Evolutionary conservation across 441 rosid species (phyloP), one percentile per base, ranked within the genome.

Genomic region (Bocquillonia castaneifolia): DNA sequence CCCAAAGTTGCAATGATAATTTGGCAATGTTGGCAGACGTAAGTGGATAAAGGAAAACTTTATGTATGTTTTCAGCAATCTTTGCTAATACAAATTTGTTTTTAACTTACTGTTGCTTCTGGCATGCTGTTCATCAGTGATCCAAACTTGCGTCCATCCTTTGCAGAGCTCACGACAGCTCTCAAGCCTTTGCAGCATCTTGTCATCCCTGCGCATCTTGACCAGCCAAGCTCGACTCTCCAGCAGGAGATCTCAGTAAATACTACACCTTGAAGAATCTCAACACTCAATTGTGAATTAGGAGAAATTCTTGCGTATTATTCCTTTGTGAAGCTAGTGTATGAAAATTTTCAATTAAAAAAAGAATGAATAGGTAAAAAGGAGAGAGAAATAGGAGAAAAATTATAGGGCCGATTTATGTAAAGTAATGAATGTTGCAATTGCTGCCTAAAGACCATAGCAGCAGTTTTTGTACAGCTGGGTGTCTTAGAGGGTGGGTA

Each of bases 11-110:
- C 83, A 25, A 82, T 88, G 72, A 92, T 94, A 76, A 94, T 94
- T 64, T 79, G 80, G 82, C 83, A 90, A 81, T 94, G 99, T 72
- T 94, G 99, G 98, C 99, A 90, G 74, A 87, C 83, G 98, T 90
- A 81, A 87, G 87, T 76, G 39, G 31, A 6, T 68, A 42, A 22
- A 25, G 0, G 1, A 59, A 17, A 17, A 61, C 39, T 42, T 15
- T 26, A 54, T 31, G n/a, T 34, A 1, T 12, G 8, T 22, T 31
- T 6, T 4, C 0, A 9, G 10, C n/a, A n/a, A n/a, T n/a, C n/a
- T n/a, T n/a, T n/a, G n/a, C n/a, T n/a, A n/a, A n/a, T 28, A 36
- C 25, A 23, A 28, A 60, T 31, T 53, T 44, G 18, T 32, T 54
- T 44, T 13, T 65, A 57, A 61, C 26, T 63, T 45, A 68, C 54